Evolutionary conservation across 352 stramenopile species (phyloP), one percentile per base, ranked within the genome.

Genomic region (Phytophthora ramorum): DNA sequence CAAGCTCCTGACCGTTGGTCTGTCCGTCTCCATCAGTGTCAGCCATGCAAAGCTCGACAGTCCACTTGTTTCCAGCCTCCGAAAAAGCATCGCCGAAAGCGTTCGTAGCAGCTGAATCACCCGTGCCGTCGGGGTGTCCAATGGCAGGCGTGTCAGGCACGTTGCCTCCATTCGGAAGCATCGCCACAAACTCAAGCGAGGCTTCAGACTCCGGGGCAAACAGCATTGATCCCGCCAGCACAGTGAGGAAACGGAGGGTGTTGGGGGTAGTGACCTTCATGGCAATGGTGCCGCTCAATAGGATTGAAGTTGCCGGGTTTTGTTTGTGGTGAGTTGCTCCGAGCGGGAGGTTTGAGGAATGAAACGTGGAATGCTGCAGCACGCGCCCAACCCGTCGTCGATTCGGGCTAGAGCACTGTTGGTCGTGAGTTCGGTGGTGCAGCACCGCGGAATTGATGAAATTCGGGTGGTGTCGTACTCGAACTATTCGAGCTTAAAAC

Each of bases 11-110:
- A 17, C 57, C 57, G 17, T 65, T 65, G 1, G 57, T 58, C 50
- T 65, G 57, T 14, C 45, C 57, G 35, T 65, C 57, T 7, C 57
- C 57, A 10, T 65, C 57, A 19, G 57, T 65, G 19, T 65, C 57
- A 40, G 57, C 37, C 35, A 50, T 41, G 13, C 57, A 65, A 2
- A 65, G 19, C 5, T 65, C 47, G 35, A 32, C 57, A 5, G 57
- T 65, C 57, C 57, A 65, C 8, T 65, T 65, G 35, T 65, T 47
- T 2, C 57, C 57, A n/a, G 57, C 57, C 13, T 58, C 57, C 12
- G 57, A 41, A 10, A 65, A 65, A 3, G 46, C 57, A 46, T 65
- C 57, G 9, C 45, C 56, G 16, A 64, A 64, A 8, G 56, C 45
- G 35, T 64, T 64, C 19, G 56, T 64, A 17, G 44, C 48, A 13